A percentile compares a stretch with the other conserved stretches of the same genome.
Conservation (phyloP, 495 filamentous ascomycete genomes). For the Podospora appendiculata region DNA sequence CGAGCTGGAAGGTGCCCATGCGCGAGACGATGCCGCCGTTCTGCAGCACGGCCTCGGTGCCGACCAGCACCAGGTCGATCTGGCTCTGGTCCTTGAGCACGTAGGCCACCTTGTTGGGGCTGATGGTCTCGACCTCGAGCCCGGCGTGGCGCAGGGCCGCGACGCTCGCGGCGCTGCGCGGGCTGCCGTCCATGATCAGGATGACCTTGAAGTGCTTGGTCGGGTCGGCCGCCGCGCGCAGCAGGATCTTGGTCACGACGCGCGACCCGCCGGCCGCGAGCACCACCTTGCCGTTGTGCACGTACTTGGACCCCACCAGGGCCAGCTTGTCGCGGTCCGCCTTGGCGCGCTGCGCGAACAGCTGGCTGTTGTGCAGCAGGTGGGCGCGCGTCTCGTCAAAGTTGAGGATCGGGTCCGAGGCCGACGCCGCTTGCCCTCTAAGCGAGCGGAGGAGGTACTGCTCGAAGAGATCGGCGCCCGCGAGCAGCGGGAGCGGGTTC, state of each 20-base stretch:
- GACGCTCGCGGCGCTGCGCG: conserved; percentile 52
- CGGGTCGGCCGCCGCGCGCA: conserved; percentile 57
- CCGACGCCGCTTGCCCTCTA: conserved; percentile 31
- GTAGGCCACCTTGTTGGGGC: conserved; percentile 73
- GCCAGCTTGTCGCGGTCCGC: conserved; percentile 77
- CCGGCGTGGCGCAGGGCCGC: conserved; percentile 61
- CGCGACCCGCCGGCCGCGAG: conserved; percentile 82
- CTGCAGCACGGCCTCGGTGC: conserved; percentile 89
- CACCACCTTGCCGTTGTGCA: conserved; percentile 68
- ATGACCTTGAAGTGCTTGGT: conserved; percentile 69
- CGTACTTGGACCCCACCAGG: conserved; percentile 62
- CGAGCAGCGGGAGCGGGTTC: conserved; percentile 85
- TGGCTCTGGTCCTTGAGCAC: conserved; percentile 60
- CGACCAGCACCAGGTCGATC: conserved; percentile 75
- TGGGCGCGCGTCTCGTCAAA: conserved; percentile 79
- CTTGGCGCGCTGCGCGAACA: conserved; percentile 86
- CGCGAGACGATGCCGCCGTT: conserved; percentile 88
- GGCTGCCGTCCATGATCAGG: conserved; percentile 57
- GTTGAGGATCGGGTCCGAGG: conserved; percentile 50
- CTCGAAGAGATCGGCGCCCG: conserved; percentile 93
- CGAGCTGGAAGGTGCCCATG: conserved; percentile 89
- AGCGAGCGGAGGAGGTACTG: conserved; percentile 69
- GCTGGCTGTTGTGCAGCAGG: conserved; percentile 69
- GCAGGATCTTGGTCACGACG: conserved; percentile 70
- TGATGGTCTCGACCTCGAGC: conserved; percentile 72